Evolutionary conservation across 1,284 basidiomycete species (phyloP).

Genomic region (Trichosporon inkin): DNA sequence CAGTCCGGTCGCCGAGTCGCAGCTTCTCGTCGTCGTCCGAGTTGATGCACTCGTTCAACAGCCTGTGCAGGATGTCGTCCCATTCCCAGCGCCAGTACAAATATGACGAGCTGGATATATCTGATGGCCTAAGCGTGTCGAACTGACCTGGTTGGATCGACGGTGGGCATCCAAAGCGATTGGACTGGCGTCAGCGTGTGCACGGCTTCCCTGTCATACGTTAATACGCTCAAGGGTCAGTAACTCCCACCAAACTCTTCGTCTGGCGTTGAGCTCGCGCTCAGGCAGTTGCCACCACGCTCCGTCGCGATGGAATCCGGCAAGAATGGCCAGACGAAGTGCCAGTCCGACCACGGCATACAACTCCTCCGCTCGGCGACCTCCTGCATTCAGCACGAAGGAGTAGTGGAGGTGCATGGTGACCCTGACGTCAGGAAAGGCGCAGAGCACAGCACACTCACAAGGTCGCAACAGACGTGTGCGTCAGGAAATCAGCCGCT

Average conservation of each 20-base stretch:
- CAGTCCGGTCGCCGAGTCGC: background rate
- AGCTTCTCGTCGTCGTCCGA: background rate
- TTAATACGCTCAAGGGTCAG: constrained; percentile 1
- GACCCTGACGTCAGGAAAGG: background rate
- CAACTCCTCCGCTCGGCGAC: background rate
- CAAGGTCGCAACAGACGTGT: background rate
- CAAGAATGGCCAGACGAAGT: background rate
- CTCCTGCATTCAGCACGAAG: background rate
- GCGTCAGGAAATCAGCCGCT: background rate
- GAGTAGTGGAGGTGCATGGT: constrained; percentile 2
- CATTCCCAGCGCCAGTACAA: constrained; percentile 5
- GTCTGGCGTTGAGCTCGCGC: background rate
- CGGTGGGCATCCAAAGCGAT: constrained; percentile 1
- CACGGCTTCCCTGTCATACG: background rate
- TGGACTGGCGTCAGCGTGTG: background rate
- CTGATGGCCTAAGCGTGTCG: background rate
- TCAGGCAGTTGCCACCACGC: constrained; percentile 4
- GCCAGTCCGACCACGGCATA: background rate
- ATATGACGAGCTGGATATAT: background rate
- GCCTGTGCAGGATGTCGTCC: constrained; percentile 1
- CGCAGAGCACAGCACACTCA: background rate
- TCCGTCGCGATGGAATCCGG: background rate
- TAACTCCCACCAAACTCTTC: constrained; percentile 1
- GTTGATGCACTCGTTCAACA: constrained; percentile 4
- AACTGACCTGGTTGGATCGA: constrained; percentile 1